Percentiles rank a stretch among this genome's conserved stretches.
Evolutionary conservation across 192 early-diverging fungal genomes (phyloP).

Genomic region (Gamsiella multidivaricata): DNA sequence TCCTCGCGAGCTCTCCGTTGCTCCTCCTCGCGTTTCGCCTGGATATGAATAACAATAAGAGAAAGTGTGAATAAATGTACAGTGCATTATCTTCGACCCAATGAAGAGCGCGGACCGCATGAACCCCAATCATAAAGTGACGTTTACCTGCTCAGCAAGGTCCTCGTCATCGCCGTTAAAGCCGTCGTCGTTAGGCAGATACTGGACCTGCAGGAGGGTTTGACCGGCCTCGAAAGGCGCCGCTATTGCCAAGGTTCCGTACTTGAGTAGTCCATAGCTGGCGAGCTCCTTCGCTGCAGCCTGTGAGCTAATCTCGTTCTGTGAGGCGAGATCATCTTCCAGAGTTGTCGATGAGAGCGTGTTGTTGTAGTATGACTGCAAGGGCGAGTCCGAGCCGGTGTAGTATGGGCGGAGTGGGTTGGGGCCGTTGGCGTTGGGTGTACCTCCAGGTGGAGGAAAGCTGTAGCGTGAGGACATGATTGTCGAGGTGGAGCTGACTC

Average conservation of each 20-base stretch:
- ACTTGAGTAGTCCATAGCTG: conserved; percentile 74
- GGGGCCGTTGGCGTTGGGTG: conserved; percentile 36
- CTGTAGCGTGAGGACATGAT: conserved; percentile 38
- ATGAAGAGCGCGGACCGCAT: no score
- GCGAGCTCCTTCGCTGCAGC: conserved; percentile 68
- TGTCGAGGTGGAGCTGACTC: no score
- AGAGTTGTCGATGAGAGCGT: conserved; percentile 33
- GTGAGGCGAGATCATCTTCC: conserved; percentile 43
- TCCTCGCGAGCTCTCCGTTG: conserved; percentile 9
- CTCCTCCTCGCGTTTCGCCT: conserved; percentile 35
- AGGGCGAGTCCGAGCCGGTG: conserved; percentile 37
- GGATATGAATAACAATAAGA: not conserved
- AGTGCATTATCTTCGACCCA: no score
- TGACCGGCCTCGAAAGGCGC: conserved; percentile 77
- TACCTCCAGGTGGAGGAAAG: conserved; percentile 44
- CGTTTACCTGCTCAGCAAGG: conserved; percentile 52
- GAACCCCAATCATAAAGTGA: no score
- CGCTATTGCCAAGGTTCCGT: conserved; percentile 66
- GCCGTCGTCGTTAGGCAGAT: conserved; percentile 70
- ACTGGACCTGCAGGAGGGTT: conserved; percentile 84
- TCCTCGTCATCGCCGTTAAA: conserved; percentile 50
- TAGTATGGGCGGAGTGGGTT: conserved; percentile 51
- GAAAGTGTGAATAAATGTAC: not conserved
- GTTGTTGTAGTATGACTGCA: conserved; percentile 53
- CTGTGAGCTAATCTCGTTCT: conserved; percentile 56